These are phyloP conservation scores for Diaporthe vaccinii DNA, from an alignment of 2,329 filamentous ascomycete species.

Conservation along the genomic window DNA sequence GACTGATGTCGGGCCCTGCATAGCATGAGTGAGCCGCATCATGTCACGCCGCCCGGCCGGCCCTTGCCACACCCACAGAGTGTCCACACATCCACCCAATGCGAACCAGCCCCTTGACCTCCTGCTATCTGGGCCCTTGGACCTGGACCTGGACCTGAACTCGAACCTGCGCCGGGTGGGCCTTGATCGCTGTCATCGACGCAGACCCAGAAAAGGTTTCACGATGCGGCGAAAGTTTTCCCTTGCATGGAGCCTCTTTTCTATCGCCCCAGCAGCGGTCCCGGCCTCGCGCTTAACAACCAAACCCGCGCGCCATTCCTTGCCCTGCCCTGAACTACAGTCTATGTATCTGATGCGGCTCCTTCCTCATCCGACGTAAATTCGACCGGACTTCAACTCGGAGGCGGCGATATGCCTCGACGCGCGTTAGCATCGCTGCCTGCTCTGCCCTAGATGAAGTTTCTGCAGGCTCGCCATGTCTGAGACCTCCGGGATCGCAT, in stretches of 20 bases:
- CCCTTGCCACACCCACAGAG: not conserved
- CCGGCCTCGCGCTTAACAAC: constrained; percentile 5
- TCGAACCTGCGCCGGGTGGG: constrained; percentile 13
- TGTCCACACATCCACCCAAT: constrained; percentile 6
- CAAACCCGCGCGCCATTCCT: not conserved
- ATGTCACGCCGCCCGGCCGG: not conserved
- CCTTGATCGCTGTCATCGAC: constrained; percentile 17
- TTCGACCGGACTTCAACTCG: constrained; percentile 22
- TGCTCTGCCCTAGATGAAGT: not conserved
- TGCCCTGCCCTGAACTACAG: not conserved
- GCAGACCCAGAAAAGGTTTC: constrained; percentile 30
- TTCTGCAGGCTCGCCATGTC: constrained; percentile 5
- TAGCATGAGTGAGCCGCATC: constrained; percentile 33
- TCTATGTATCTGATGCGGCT: too few species aligned
- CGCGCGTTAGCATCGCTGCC: not conserved
- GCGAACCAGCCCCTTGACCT: not conserved
- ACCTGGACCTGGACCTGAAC: constrained; percentile 8
- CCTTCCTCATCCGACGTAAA: not conserved
- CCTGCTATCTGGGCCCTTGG: not conserved
- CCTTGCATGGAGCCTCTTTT: constrained; percentile 26
- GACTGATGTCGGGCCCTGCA: constrained; percentile 20
- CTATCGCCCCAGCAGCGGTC: not conserved
- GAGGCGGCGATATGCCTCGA: constrained; percentile 10
- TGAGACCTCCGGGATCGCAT: constrained; percentile 16
- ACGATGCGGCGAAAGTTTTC: constrained; percentile 33